A percentile compares a stretch with the other conserved stretches of the same genome.
Evolutionary conservation across 1,284 basidiomycete genomes (phyloP).

Genomic region (Cerioporus squamosus): DNA sequence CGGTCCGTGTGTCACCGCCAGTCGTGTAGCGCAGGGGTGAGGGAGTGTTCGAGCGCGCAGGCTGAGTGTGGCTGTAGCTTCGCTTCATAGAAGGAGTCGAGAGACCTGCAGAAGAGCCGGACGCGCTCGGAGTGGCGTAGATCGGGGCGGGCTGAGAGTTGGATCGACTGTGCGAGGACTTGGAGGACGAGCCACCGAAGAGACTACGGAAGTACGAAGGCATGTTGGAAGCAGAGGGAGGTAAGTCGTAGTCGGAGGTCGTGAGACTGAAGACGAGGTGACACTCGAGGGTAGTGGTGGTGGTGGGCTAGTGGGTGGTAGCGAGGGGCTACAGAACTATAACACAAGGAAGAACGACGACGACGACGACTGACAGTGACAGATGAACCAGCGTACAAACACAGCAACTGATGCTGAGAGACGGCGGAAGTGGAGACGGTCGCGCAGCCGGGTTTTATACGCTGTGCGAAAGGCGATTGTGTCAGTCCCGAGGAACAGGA

Average conservation of each 20-base stretch:
- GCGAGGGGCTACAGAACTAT: conserved; percentile 14
- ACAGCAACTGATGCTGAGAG: conserved; percentile 18
- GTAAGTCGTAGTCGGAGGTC: background rate
- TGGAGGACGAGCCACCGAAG: conserved; percentile 36
- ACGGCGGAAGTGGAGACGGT: conserved; percentile 20
- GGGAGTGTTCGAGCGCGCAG: conserved; percentile 34
- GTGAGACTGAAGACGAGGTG: conserved; percentile 8
- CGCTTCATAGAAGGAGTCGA: conserved; percentile 29
- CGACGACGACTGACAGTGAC: conserved; percentile 1
- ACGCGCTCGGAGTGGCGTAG: conserved; percentile 30
- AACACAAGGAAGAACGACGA: conserved; percentile 16
- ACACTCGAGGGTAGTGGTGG: conserved; percentile 8
- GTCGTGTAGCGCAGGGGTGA: conserved; percentile 42
- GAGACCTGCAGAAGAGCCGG: conserved; percentile 20
- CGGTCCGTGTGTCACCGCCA: conserved; percentile 32
- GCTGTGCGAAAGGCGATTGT: conserved; percentile 15
- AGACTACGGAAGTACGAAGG: conserved; percentile 42
- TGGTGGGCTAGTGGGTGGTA: conserved; percentile 3
- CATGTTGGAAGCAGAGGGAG: conserved; percentile 28
- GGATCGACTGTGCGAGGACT: conserved; percentile 34
- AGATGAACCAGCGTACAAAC: conserved; percentile 15
- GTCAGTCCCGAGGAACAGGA: conserved; percentile 11
- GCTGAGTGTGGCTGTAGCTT: conserved; percentile 35
- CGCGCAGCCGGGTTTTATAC: conserved; percentile 19
- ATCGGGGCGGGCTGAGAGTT: conserved; percentile 29